Conservation (phyloP, 768 basidiomycete genomes). For the Suillus weaverae region DNA sequence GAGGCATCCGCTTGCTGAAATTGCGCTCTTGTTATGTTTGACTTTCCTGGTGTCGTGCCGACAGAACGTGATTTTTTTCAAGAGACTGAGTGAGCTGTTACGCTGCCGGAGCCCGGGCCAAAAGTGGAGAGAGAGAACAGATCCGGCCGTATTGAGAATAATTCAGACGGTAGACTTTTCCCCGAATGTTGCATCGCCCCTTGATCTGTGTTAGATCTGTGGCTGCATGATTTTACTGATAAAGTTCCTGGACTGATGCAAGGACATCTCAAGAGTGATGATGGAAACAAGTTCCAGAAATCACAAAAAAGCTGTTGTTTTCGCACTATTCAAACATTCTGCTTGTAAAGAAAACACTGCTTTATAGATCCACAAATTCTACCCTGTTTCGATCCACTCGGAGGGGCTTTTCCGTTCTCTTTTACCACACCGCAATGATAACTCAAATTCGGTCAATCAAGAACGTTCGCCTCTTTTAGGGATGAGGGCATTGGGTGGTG, state of each 20-base stretch:
- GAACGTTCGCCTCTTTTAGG: not conserved
- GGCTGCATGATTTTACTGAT: not conserved
- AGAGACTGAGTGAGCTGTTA: not conserved
- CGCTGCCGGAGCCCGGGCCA: not conserved
- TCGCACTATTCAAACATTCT: not conserved
- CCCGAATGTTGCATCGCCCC: not conserved
- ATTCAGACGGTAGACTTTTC: not conserved
- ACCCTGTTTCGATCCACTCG: not conserved
- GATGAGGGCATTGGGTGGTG: constrained; percentile 10
- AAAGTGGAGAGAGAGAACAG: not conserved
- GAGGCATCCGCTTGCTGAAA: not conserved
- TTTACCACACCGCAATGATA: not conserved
- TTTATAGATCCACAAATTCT: not conserved
- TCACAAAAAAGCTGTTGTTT: not conserved
- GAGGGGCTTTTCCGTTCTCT: not conserved
- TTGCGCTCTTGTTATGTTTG: not conserved
- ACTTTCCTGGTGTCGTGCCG: not conserved
- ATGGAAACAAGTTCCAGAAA: not conserved
- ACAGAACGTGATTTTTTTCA: not conserved
- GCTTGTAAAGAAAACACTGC: not conserved
- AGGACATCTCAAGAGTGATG: not conserved
- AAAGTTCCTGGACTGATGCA: not conserved
- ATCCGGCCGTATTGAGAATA: not conserved
- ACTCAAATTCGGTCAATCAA: not conserved
- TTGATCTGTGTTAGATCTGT: not conserved